Evolutionary conservation across 1,139 yeast genomes (phyloP), one percentile per base, ranked within the genome.

Genomic region (Arxiozyma bovina): DNA sequence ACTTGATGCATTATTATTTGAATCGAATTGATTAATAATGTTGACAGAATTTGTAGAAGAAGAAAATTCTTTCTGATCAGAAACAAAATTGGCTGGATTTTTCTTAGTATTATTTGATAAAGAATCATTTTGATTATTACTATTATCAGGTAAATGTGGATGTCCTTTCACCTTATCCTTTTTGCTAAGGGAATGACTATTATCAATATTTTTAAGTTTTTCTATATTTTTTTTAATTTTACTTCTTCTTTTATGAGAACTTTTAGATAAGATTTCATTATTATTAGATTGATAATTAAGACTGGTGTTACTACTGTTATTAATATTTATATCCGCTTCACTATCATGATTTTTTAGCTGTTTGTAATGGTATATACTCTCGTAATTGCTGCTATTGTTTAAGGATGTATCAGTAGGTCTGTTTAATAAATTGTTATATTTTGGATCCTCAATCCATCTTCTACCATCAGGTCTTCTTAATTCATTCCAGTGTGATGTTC

Each of bases 401-500:
- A 30, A 18, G 12, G 42, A 40, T 21, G 27, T 18, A 51, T 46
- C 42, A 38, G 23, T 42, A n/a, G 12, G 17, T 22, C 34, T 25
- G 22, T 46, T 38, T 17, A 22, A 34, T 15, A 21, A 21, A 21
- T 17, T 18, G 40, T 48, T 48, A 42, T 40, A 43, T 27, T 48
- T 18, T 27, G 47, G 30, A 42, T 54, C 25, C 40, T 83, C 83
- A 60, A 78, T 83, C 86, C 91, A 82, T 8, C 76, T 65, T 38
- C 77, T 74, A 0, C 90, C 90, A 8, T 74, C 69, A 0, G 84
- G 72, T 53, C 76, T 75, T 45, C 71, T 70, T 52, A 87, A 69
- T 60, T 83, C 84, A 61, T 77, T 73, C 82, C 87, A 82, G 63
- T 85, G 85, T n/a, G 73, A 69, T 9, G 77, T 72, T 60, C 91